Conservation (phyloP, 2,329 filamentous ascomycete genomes). For the Metarhizium humberi region DNA sequence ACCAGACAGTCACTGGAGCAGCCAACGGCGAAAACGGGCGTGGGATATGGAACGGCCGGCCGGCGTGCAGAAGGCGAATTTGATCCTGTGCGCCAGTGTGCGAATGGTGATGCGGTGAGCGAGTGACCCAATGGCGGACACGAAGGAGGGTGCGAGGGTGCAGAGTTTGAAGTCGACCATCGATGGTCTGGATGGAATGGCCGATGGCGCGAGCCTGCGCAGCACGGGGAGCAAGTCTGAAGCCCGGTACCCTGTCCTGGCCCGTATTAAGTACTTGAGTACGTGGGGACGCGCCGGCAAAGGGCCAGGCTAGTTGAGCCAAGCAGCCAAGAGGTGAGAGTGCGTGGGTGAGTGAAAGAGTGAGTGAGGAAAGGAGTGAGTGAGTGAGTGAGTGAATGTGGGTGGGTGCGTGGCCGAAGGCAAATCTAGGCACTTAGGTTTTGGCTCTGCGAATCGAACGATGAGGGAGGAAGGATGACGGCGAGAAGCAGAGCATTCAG, state of each 20-base stretch:
- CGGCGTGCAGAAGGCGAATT: neutral
- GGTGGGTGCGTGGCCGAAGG: too few relatives aligned
- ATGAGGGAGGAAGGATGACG: too few relatives aligned
- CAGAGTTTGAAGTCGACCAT: constrained; percentile 6
- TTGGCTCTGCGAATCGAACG: too few relatives aligned
- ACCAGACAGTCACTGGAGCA: too few relatives aligned
- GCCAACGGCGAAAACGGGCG: neutral
- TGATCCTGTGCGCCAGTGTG: neutral
- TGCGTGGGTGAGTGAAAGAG: neutral
- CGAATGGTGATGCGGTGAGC: neutral
- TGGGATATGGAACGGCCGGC: neutral
- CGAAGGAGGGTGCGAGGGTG: neutral
- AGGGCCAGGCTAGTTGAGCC: neutral
- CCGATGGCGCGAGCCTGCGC: constrained; percentile 1
- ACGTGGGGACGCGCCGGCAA: neutral
- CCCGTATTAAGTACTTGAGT: too few relatives aligned
- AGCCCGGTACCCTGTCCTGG: neutral
- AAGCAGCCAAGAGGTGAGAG: neutral
- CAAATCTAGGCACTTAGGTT: too few relatives aligned
- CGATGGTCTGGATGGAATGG: constrained; percentile 4
- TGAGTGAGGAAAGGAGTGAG: neutral
- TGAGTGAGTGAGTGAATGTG: neutral
- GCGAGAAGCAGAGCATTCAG: too few relatives aligned
- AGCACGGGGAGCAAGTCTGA: neutral
- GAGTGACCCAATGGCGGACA: neutral